Evolutionary conservation across 2,329 filamentous ascomycete species (phyloP).

Genomic region (Rhinocladiella similis): DNA sequence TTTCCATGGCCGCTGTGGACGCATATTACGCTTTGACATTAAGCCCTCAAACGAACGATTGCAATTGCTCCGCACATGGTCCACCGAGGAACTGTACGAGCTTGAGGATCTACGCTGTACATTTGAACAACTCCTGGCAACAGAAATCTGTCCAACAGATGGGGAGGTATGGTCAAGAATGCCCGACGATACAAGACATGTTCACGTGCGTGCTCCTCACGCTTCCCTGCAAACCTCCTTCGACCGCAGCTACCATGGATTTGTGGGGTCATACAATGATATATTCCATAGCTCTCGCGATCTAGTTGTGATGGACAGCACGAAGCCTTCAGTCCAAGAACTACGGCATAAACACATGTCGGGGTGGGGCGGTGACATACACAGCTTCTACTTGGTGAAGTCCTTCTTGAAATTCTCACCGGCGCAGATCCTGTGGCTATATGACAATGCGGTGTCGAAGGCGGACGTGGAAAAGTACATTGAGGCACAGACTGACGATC

Average conservation of each 20-base stretch:
- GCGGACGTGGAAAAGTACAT: conserved; percentile 59
- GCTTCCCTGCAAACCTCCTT: not conserved
- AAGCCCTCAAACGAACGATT: conserved; percentile 53
- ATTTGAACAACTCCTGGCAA: conserved; percentile 57
- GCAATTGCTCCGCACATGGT: conserved; percentile 60
- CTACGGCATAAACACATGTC: conserved; percentile 49
- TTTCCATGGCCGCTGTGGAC: conserved; percentile 56
- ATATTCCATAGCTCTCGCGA: conserved; percentile 25
- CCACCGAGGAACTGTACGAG: conserved; percentile 54
- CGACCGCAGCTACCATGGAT: not conserved
- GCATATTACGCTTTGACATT: conserved; percentile 50
- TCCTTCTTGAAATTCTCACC: conserved; percentile 66
- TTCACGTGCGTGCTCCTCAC: not conserved
- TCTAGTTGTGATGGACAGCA: not conserved
- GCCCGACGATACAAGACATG: conserved; percentile 10
- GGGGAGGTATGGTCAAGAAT: conserved; percentile 40
- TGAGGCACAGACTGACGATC: conserved; percentile 44
- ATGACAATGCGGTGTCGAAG: conserved; percentile 57
- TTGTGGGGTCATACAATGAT: conserved; percentile 2
- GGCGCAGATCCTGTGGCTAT: conserved; percentile 58
- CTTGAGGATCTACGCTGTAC: conserved; percentile 59
- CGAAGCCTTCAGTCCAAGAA: conserved; percentile 39
- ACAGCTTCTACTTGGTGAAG: conserved; percentile 64
- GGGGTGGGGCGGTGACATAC: conserved; percentile 65
- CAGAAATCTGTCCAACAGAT: conserved; percentile 63